Base-by-base conservation (phyloP, 805 yeast species). In the Cyberlindnera suaveolens region DNA sequence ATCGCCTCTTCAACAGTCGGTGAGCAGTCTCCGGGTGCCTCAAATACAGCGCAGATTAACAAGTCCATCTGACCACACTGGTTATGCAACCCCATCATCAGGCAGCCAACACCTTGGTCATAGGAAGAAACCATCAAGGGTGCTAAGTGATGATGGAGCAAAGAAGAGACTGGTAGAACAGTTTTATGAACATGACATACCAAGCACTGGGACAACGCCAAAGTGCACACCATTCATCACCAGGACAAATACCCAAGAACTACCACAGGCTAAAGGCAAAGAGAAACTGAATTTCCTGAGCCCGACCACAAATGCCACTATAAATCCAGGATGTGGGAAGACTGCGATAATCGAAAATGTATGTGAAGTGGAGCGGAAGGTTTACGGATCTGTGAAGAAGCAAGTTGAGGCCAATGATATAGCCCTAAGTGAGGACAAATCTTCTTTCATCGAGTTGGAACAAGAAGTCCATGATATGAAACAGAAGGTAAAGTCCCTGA, bases 101-200 rank as follows among this genome's bases (percentile, higher is more conserved):
- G 32, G 17, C 13, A 40, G 13, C 14, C 23, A 16, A 15, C 6
- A 23, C 3, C 11, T 9, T 23, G 26, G 18, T 13, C 36, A 36
- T 26, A 34, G 34, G n/a, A 20, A 35, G 34, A 42, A 34, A 19
- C 23, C 26, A n/a, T 37, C 29, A 16, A 19, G 29, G 20, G 31
- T n/a, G 20, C 17, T 23, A 34, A 40, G 34, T 15, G 36, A 39
- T 30, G 40, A 38, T n/a, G 18, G 15, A 14, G 34, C 34, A 9
- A 46, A 46, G 43, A 35, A 46, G 17, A 31, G 54, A 18, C 44
- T 52, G 1, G 56, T 52, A 6, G 53, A 52, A 18, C 56, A 52
- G 43, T 52, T 52, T 36, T 52, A 50, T 29, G 47, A 46, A 11
- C 39, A 40, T 14, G 39, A 34, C 6, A 14, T 38, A 1, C 46